Base-by-base conservation (phyloP, 768 basidiomycete genomes). In the Mycena olivaceomarginata region DNA sequence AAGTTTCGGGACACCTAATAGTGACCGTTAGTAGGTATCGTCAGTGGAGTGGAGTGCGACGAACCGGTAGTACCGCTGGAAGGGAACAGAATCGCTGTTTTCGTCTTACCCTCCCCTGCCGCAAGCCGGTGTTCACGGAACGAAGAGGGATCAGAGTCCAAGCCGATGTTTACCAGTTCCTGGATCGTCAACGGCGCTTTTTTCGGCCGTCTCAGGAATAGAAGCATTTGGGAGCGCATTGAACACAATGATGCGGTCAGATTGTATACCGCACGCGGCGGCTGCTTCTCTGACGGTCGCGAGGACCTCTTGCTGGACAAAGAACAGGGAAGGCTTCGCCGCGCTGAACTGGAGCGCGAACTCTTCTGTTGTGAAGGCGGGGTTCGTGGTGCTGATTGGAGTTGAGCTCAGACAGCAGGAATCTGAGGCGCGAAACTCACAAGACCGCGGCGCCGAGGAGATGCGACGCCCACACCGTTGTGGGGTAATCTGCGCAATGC, bases 31-130 rank as follows among this genome's bases (percentile, higher is more conserved):
- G 31, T 31, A 22, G 22, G 5, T 25, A 45, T 18, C 22, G 31
- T n/a, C 5, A 45, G 12, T 4, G 37, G 20, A 40, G 18, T 13
- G 45, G 22, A 65, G 22, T 25, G 25, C 4, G 7, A 31, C 64
- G 64, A 88, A 9, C 89, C 89, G 1, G 90, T 90, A 48, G 89
- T 90, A 11, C 89, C 89, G 69, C 90, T 91, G 7, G 90, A 90
- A 73, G 90, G 90, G 73, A 84, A 86, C 48, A 90, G 80, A 72
- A 91, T 86, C 2, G 90, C 89, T 6, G 91, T 73, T 77, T 86
- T 90, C 18, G 85, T 85, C 80, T 82, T 89, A 62, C 80, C 90
- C 77, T 89, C 89, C 31, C 87, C 90, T 3, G 84, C 83, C 16
- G 66, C 73, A 25, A 90, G 81, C 57, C 56, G 45, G 11, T 43